Evolutionary conservation across 1,284 basidiomycete species (phyloP), one percentile per base, ranked within the genome.

Genomic region (Sporisorium iseilematis-ciliati): DNA sequence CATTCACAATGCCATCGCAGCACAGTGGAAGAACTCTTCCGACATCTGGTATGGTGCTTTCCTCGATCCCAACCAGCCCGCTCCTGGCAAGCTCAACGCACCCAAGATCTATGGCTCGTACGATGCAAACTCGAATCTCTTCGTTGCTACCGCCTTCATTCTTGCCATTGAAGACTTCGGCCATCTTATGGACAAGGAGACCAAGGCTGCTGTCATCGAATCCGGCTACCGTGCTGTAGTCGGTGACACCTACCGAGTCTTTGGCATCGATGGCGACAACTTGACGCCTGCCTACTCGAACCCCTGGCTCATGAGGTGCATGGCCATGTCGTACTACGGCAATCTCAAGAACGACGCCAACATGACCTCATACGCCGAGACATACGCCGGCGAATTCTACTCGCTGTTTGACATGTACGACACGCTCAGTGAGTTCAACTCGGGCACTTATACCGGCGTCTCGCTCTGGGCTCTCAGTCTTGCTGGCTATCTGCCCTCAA

Each of bases 31-130:
- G 14, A 70, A 70, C 31, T 51, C 49, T 20, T 54, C 61, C 35
- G 54, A 70, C 62, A 65, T 54, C 48, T 70, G 67, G 67, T 70
- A 70, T 50, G 67, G 67, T 16, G 67, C 67, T 6, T 70, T 70
- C 62, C 54, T 70, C 29, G 67, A 70, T 25, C 57, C 57, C 5
- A 52, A 57, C 57, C 62, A 65, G 53, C 67, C 67, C 26, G 43
- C 57, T 26, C 67, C 67, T 25, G 61, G 67, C 45, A 48, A 58
- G 41, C 60, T 70, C 52, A 64, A 70, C 21, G 48, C 61, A 1
- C 67, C 67, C 57, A 65, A 57, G 57, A 70, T 70, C 48, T 70
- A 70, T 23, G 67, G 67, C 57, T 64, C 57, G 12, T 70, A 64
- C 40, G 67, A 70, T 53, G 54, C 67, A 41, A 70, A 70, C 53